phyloP scores from a whole-genome alignment of 192 early-diverging fungal species.

The Coemansia erecta region DNA sequence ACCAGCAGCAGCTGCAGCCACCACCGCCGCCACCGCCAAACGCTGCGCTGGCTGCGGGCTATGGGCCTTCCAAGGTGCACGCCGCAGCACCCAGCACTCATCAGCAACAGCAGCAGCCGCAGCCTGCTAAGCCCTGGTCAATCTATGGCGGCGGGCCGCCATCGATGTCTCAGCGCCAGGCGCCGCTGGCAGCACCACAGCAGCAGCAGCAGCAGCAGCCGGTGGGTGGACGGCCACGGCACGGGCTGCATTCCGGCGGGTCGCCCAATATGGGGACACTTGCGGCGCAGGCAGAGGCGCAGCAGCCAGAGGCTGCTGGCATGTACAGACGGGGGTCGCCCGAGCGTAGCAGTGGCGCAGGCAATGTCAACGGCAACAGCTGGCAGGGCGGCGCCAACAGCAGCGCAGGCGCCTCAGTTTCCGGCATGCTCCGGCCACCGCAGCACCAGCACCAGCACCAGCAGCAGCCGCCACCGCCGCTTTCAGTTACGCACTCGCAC shows the following conservation, averaged over 20 bases:
- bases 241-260: background rate
- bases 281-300: no score
- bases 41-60: background rate
- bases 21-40: background rate
- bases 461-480: constrained; percentile 22
- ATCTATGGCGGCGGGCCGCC: background rate
- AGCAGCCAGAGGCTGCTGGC: no score
- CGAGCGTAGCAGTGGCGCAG: no score
- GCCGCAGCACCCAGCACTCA: background rate
- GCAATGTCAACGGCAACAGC: no score
- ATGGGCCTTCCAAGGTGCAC: constrained; percentile 16
- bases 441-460: constrained; percentile 8
- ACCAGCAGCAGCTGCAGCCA: background rate
- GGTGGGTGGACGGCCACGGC: background rate
- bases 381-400: constrained; percentile 1
- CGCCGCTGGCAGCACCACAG: background rate
- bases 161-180: background rate
- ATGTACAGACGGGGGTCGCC: no score
- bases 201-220: constrained; percentile 3
- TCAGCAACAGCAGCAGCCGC: constrained; percentile 11
- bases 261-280: no score
- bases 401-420: background rate
- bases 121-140: constrained; percentile 3
- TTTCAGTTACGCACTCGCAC: background rate
- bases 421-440: background rate